phyloP scores from a whole-genome alignment of 2,329 filamentous ascomycete genomes.

The Alternaria novae-zelandiae region DNA sequence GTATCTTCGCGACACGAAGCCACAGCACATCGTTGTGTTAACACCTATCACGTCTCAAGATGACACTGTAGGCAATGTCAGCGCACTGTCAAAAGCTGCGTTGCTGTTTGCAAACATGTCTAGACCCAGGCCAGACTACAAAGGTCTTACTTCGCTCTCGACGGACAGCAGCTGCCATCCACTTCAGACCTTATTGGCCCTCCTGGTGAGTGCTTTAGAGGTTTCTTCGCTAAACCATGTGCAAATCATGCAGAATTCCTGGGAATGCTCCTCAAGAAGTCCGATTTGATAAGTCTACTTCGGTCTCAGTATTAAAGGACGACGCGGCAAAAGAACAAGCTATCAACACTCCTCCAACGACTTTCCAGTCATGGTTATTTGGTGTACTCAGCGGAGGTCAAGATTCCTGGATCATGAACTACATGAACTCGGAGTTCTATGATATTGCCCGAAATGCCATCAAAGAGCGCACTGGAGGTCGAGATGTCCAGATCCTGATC shows the following conservation, averaged over 20 bases:
- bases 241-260: not conserved
- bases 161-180: not conserved
- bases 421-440: slow-evolving; percentile 4
- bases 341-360: not conserved
- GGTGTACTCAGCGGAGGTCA: slow-evolving; percentile 1
- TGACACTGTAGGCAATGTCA: not conserved
- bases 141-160: not conserved
- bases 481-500: slow-evolving; percentile 2
- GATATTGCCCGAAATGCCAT: not conserved
- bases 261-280: not conserved
- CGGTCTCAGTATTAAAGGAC: not conserved
- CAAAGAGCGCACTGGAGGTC: not conserved
- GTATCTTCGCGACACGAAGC: not conserved
- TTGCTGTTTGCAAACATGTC: not conserved
- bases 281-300: not conserved
- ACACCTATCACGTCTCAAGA: not conserved
- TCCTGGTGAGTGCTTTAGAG: not conserved
- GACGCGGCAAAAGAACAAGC: not conserved
- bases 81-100: not conserved
- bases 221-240: not conserved
- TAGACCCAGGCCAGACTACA: not conserved
- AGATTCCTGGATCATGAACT: slow-evolving; percentile 4
- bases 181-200: not conserved
- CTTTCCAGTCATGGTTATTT: slow-evolving; percentile 9
- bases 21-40: not conserved